These are phyloP conservation scores for Candida takata DNA, from an alignment of 805 yeast genomes.

Conservation along the genomic window DNA sequence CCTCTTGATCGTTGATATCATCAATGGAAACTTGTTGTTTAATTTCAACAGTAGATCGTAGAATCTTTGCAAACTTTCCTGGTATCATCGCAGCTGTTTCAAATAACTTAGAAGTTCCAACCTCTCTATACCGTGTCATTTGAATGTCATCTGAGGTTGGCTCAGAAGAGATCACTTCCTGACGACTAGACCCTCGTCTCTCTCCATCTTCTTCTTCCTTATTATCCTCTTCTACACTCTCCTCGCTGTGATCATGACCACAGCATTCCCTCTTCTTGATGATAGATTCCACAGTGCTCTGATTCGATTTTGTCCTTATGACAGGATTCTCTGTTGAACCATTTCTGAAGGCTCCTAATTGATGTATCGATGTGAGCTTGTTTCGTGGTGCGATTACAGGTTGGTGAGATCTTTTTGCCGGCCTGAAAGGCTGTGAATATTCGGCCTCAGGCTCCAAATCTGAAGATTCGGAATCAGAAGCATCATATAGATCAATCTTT, in stretches of 20 bases:
- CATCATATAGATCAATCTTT: no score
- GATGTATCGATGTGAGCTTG: slow-evolving; percentile 1
- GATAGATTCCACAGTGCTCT: slow-evolving; percentile 7
- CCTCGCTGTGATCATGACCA: slow-evolving; percentile 5
- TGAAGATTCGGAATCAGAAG: no score
- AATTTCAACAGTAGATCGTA: not conserved
- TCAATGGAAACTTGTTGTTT: slow-evolving; percentile 20
- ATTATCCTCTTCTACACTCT: not conserved
- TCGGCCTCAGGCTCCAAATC: no score
- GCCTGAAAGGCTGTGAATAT: no score
- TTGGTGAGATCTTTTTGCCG: not conserved
- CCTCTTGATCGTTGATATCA: slow-evolving; percentile 37
- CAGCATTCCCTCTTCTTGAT: slow-evolving; percentile 14
- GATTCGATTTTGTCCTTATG: not conserved
- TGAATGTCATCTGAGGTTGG: slow-evolving; percentile 5
- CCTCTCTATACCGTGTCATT: slow-evolving; percentile 8
- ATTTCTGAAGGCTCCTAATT: slow-evolving; percentile 13
- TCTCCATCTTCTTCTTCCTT: not conserved
- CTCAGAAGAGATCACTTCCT: slow-evolving; percentile 2
- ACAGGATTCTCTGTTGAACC: not conserved
- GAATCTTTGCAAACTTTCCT: slow-evolving; percentile 1
- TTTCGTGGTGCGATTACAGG: not conserved
- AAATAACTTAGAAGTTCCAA: slow-evolving; percentile 11
- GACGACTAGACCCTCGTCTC: not conserved
- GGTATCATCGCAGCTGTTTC: slow-evolving; percentile 8